Evolutionary conservation across 768 basidiomycete species (phyloP), one percentile per base, ranked within the genome.

Genomic region (Xerocomus brunneocitrinus): DNA sequence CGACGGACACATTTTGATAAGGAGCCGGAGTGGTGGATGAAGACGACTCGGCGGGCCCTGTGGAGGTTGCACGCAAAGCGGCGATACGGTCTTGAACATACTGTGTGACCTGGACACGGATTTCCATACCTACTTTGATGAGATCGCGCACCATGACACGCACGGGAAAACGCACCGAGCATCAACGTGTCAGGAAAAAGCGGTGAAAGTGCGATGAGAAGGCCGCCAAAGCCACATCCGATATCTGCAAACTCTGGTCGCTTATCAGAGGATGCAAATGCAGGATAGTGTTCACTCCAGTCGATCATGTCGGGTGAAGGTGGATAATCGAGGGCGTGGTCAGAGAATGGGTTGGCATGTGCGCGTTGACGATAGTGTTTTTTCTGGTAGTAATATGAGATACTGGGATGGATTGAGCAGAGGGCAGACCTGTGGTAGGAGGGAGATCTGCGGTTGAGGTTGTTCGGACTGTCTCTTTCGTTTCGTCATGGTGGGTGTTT

Each of bases 221-320:
- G 81, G 14, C 97, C 97, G 13, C 97, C 97, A 63, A 98, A 99
- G 40, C 97, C 97, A 68, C 97, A 99, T 0, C 97, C 97, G 34
- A 99, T 84, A 70, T 99, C 97, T 4, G 92, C 97, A 64, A 94
- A 97, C 71, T 95, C 92, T 42, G 97, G 95, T 9, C 74, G 72
- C 64, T 88, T 88, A 39, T 76, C 76, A 32, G 77, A 67, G 24
- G 65, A 70, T 30, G 74, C 68, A 66, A 83, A 88, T 28, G 82
- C 77, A 0, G 95, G 95, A 72, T 85, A 98, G 70, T 94, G 91
- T 22, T 71, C 68, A 10, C 75, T 69, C 95, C 95, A 97, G 71
- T 95, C 85, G 68, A 95, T 83, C 47, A 73, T 71, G 32, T 76
- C 67, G 4, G 95, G 95, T 6, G 84, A 84, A 13, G 79, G 52